Percentiles rank a stretch among this genome's conserved stretches.
Evolutionary conservation across 441 rosid genomes (phyloP).

Genomic region (Omphalea diandra): DNA sequence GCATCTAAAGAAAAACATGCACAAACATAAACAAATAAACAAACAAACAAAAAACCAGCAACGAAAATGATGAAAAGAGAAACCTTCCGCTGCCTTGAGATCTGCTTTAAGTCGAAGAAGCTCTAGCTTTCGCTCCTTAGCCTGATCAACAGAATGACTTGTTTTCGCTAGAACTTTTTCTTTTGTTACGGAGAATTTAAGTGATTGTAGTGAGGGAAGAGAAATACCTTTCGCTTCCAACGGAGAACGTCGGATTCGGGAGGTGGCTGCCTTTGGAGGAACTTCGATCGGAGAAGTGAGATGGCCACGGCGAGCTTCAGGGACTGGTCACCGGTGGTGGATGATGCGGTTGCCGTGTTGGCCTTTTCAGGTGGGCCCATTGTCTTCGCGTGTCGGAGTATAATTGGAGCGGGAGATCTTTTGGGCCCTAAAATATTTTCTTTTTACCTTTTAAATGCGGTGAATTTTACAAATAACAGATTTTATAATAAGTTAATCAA

Average conservation of each 20-base stretch:
- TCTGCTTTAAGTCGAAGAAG: slow-evolving; percentile 61
- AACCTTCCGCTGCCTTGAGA: slow-evolving; percentile 80
- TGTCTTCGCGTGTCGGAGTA: not conserved
- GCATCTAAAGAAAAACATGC: slow-evolving; percentile 41
- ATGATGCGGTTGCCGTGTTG: slow-evolving; percentile 18
- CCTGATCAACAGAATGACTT: slow-evolving; percentile 45
- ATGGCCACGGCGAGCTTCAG: slow-evolving; percentile 71
- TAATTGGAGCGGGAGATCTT: slow-evolving; percentile 13
- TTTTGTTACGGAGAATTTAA: slow-evolving; percentile 3
- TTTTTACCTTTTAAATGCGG: too few species aligned
- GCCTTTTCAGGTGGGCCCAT: slow-evolving; percentile 34
- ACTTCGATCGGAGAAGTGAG: slow-evolving; percentile 75
- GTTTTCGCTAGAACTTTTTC: too few species aligned
- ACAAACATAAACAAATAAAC: not conserved
- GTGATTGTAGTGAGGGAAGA: not conserved
- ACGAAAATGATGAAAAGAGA: not conserved
- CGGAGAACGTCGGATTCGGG: slow-evolving; percentile 51
- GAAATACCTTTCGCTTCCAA: slow-evolving; percentile 79
- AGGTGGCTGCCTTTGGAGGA: slow-evolving; percentile 36
- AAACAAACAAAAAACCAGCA: not conserved
- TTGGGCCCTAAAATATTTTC: not conserved
- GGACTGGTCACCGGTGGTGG: slow-evolving; percentile 38
- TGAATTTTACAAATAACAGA: too few species aligned
- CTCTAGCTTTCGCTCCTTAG: slow-evolving; percentile 77
- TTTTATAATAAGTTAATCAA: too few species aligned